Conservation (phyloP, 352 stramenopile species). For the Phytophthora quininea region DNA sequence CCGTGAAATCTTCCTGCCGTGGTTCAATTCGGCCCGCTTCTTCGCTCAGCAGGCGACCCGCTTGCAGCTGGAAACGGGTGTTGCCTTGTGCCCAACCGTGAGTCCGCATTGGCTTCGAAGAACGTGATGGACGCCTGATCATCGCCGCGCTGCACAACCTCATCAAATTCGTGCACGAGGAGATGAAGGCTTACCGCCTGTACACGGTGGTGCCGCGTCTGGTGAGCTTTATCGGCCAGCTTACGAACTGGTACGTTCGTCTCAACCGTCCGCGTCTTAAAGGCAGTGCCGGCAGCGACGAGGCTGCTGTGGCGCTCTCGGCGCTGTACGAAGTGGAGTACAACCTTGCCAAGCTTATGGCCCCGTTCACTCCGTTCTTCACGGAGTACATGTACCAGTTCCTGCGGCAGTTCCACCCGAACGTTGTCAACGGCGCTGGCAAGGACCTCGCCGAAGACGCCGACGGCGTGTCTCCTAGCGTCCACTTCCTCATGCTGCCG, state of each 20-base stretch:
- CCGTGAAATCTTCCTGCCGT: conserved; percentile 98
- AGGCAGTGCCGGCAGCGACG: conserved; percentile 90
- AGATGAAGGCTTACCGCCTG: conserved; percentile 99
- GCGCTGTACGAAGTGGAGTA: conserved; percentile 99
- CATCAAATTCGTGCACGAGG: conserved; percentile 97
- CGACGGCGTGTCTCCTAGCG: conserved; percentile 92
- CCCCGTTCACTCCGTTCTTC: conserved; percentile 99
- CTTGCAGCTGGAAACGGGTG: conserved; percentile 84
- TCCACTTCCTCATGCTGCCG: conserved; percentile 97
- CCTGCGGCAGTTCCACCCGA: conserved; percentile 95
- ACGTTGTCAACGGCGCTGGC: conserved; percentile 63
- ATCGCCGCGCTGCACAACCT: conserved; percentile 96
- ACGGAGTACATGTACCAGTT: conserved; percentile 99
- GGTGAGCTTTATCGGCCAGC: conserved; percentile 97
- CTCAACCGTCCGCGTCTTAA: conserved; percentile 99
- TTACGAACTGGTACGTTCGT: conserved; percentile 99
- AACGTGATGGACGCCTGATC: conserved; percentile 99
- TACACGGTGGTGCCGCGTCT: conserved; percentile 99
- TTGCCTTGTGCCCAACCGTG: conserved; percentile 87
- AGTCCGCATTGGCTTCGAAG: conserved; percentile 87
- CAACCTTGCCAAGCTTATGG: conserved; percentile 96
- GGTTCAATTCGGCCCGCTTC: conserved; percentile 99
- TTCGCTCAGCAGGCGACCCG: conserved; percentile 97
- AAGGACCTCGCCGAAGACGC: conserved; percentile 90
- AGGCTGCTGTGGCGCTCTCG: conserved; percentile 85